Percentiles rank a stretch among this genome's conserved stretches.
Evolutionary conservation across 257 asterid genomes (phyloP).

Genomic region (Parsonsia alboflavescens): DNA sequence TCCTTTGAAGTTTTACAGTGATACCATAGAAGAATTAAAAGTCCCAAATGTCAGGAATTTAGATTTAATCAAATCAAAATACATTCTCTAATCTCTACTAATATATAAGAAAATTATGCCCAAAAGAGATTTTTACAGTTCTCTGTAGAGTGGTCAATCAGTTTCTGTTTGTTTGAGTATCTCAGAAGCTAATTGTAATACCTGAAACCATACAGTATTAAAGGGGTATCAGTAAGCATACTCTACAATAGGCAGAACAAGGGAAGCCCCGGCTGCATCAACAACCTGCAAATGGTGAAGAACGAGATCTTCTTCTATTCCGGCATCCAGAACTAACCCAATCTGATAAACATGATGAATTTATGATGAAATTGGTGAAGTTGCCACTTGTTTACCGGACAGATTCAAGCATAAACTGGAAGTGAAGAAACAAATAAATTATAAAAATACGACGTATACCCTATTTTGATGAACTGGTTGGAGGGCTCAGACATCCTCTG

Average conservation of each 20-base stretch:
- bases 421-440: background rate
- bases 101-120: background rate
- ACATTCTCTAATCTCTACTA: background rate
- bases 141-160: background rate
- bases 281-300: constrained; percentile 81
- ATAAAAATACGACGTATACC: constrained; percentile 31
- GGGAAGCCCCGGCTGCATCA: constrained; percentile 94
- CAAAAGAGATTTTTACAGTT: background rate
- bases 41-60: background rate
- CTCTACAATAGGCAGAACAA: constrained; percentile 74
- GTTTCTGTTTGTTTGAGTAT: background rate
- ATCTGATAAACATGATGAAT: constrained; percentile 40
- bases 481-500: constrained; percentile 84
- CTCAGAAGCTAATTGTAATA: background rate
- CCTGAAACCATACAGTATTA: constrained; percentile 25
- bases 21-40: background rate
- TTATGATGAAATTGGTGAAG: constrained; percentile 11
- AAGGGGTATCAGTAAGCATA: constrained; percentile 68
- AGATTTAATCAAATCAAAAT: background rate
- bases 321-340: constrained; percentile 86
- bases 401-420: background rate
- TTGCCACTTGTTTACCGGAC: constrained; percentile 4
- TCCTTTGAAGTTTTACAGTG: background rate
- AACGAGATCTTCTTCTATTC: constrained; percentile 79
- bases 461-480: constrained; percentile 86